These are phyloP conservation scores for Schwanniomyces occidentalis DNA, from an alignment of 805 yeast genomes.

Conservation along the genomic window DNA sequence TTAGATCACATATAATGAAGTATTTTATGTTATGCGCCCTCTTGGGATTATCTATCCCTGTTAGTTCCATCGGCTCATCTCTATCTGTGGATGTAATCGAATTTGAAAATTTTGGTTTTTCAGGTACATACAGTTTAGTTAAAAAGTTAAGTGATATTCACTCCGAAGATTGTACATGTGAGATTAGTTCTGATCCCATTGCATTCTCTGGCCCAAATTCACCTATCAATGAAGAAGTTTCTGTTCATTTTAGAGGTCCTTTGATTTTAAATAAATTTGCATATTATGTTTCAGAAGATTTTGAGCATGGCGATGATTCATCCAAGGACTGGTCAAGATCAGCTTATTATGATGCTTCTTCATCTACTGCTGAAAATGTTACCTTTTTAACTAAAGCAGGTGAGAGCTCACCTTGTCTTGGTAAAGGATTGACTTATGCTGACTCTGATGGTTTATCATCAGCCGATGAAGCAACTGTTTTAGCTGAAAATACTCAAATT, in stretches of 20 bases:
- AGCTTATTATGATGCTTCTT: slow-evolving; percentile 56
- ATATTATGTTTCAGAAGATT: slow-evolving; percentile 51
- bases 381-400: slow-evolving; percentile 71
- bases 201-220: slow-evolving; percentile 58
- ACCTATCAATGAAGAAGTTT: slow-evolving; percentile 67
- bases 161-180: slow-evolving; percentile 49
- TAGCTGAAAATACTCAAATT: slow-evolving; percentile 49
- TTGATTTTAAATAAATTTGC: slow-evolving; percentile 60
- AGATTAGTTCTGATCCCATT: slow-evolving; percentile 33
- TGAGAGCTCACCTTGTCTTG: slow-evolving; percentile 59
- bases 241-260: slow-evolving; percentile 82
- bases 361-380: slow-evolving; percentile 56
- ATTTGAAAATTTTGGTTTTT: slow-evolving; percentile 56
- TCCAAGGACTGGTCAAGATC: slow-evolving; percentile 56
- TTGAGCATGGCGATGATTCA: slow-evolving; percentile 28
- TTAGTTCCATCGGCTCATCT: too few relatives aligned
- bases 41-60: too few relatives aligned
- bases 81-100: slow-evolving; percentile 41
- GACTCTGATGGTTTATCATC: slow-evolving; percentile 52
- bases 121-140: slow-evolving; percentile 54
- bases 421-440: slow-evolving; percentile 66
- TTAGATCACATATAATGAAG: too few relatives aligned
- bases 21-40: too few relatives aligned
- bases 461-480: slow-evolving; percentile 48
- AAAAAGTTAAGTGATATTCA: slow-evolving; percentile 40